Base-by-base conservation (phyloP, 116 monocot genomes). In the Phalaenopsis hybrid region DNA sequence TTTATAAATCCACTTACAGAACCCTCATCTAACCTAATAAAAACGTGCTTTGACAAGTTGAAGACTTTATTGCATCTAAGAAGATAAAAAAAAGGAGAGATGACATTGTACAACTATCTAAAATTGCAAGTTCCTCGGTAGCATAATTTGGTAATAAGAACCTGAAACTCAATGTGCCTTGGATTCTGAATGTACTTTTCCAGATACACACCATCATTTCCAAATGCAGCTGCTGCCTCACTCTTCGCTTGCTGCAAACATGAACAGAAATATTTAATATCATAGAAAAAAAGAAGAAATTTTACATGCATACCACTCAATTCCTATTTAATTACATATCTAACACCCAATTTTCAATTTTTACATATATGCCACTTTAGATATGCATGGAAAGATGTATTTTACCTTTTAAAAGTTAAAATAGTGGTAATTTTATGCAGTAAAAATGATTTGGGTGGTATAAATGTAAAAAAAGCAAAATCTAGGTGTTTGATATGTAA, bases 121-220 rank as follows among this genome's bases (percentile, higher is more conserved):
- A 72, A 72, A 72, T 33, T 72, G 31, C 4, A 72, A 34, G 72
- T 16, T 72, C 37, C 37, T 12, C 15, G 15, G 41, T 72, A 72
- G 72, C 72, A 72, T 9, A 37, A 37, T 7, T 25, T 72, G n/a
- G 43, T 8, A 8, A 75, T 75, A 6, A 23, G 79, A 82, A 89
- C 96, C 94, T 96, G 96, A 81, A 96, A 96, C 72, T 96, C 96
- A 69, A 96, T 96, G 75, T 96, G 96, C 80, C 94, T 94, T 81
- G 96, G 96, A 84, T 96, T 96, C 72, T 92, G 90, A 69, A 96
- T 86, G 78, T 88, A 96, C 74, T 96, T 96, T 75, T 96, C 96
- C 82, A 96, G 85, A 81, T 96, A 96, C 86, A 96, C 96, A 46
- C 94, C 96, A 89, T 94, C 94, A 94, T 96, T 96, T 49, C 96